Conservation (phyloP, 1,284 basidiomycete species). For the Leccinum angustisporum region DNA sequence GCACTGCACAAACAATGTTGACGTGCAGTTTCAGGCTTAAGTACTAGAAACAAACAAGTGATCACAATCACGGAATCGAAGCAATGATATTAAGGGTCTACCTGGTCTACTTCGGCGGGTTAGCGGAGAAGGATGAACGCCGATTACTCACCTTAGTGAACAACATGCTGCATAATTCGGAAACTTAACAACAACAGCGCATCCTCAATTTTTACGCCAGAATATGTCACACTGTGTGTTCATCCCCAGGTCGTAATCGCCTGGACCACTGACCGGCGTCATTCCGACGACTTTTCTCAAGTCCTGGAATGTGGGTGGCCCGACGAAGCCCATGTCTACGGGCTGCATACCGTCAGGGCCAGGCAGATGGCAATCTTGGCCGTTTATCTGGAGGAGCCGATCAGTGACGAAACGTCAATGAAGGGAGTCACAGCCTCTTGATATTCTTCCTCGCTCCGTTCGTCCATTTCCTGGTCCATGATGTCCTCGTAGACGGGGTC, state of each 20-base stretch:
- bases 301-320: constrained; percentile 30
- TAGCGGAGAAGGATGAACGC: too few relatives aligned
- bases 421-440: constrained; percentile 72
- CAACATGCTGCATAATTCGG: constrained; percentile 51
- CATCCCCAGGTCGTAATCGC: constrained; percentile 29
- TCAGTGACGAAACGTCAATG: constrained; percentile 50
- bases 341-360: constrained; percentile 23
- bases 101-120: too few relatives aligned
- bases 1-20: constrained; percentile 9
- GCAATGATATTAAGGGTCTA: too few relatives aligned
- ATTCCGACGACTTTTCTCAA: constrained; percentile 29
- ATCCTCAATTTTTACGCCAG: constrained; percentile 58
- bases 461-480: constrained; percentile 44
- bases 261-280: constrained; percentile 19
- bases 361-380: constrained; percentile 22
- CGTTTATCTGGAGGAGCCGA: constrained; percentile 41
- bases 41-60: too few relatives aligned
- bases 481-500: constrained; percentile 37
- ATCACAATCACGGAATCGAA: too few relatives aligned
- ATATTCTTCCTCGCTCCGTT: constrained; percentile 63
- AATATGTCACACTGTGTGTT: constrained; percentile 31
- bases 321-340: constrained; percentile 31
- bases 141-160: constrained; percentile 41
- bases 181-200: constrained; percentile 68
- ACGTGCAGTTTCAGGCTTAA: constrained; percentile 11